These are phyloP conservation scores for Penicillium decumbens DNA, from an alignment of 2,329 filamentous ascomycete species.

Conservation along the genomic window DNA sequence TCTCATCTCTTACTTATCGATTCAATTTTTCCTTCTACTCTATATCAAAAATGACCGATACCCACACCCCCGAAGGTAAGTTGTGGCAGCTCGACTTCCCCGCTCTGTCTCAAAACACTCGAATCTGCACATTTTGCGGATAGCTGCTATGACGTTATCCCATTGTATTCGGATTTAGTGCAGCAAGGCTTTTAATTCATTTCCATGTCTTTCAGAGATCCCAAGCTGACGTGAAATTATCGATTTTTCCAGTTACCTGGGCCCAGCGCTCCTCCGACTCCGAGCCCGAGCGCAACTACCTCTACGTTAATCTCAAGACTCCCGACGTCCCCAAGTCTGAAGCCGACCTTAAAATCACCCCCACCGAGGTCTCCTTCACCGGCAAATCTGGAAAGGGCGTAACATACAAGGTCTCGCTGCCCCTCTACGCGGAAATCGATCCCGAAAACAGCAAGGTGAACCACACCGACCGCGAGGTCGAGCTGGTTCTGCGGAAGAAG, in stretches of 20 bases:
- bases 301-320: slow-evolving; percentile 88
- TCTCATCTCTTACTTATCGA: slow-evolving; percentile 4
- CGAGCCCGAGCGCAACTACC: slow-evolving; percentile 83
- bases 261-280: slow-evolving; percentile 84
- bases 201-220: neutral
- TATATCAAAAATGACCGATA: slow-evolving; percentile 23
- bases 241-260: slow-evolving; percentile 72
- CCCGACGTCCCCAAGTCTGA: slow-evolving; percentile 73
- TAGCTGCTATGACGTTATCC: slow-evolving; percentile 14
- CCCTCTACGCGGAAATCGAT: slow-evolving; percentile 90
- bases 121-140: slow-evolving; percentile 22
- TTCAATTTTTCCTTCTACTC: slow-evolving; percentile 1
- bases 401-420: slow-evolving; percentile 78
- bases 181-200: slow-evolving; percentile 3
- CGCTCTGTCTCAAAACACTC: slow-evolving; percentile 22
- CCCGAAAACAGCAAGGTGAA: slow-evolving; percentile 74
- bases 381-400: slow-evolving; percentile 82
- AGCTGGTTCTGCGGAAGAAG: slow-evolving; percentile 95
- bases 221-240: slow-evolving; percentile 12
- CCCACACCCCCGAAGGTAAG: slow-evolving; percentile 47
- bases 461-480: slow-evolving; percentile 82
- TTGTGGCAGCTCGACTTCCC: slow-evolving; percentile 28
- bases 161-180: slow-evolving; percentile 1
- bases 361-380: slow-evolving; percentile 71
- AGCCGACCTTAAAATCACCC: slow-evolving; percentile 77